Evolutionary conservation across 2,329 filamentous ascomycete genomes (phyloP), one percentile per base, ranked within the genome.

Genomic region (Ceratocystis diversiconidia): DNA sequence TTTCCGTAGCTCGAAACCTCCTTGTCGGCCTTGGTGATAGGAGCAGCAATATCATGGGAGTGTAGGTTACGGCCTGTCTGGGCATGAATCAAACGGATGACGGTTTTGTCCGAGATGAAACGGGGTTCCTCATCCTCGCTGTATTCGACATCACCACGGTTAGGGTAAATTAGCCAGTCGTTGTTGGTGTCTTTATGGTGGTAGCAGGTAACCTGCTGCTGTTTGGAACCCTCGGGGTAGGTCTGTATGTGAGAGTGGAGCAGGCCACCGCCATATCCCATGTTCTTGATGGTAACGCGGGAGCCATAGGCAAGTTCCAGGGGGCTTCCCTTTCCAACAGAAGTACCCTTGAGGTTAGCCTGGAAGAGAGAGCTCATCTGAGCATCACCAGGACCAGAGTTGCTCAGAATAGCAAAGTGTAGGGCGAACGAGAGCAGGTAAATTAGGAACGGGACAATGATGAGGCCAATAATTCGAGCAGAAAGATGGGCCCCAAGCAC

Each of bases 281-380:
- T 99, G 75, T 99, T 99, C 82, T 99, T 99, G 70, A 99, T 79
- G 0, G 94, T 99, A 7, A 88, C 89, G 67, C 88, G 85, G 44
- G 94, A 99, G 30, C 95, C 94, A 69, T 88, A 80, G 4, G 91
- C 92, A 69, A 99, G 81, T 73, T 99, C 94, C 17, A 99, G 82
- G 25, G 95, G 94, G 73, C 92, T 96, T 75, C 96, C 88, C 75
- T 90, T 91, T 73, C 92, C 92, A 68, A 99, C 92, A 69, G 95
- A 89, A 10, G 92, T 97, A 30, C 94, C 94, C 71, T 85, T 87
- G 46, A 99, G 82, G 73, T 99, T 99, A 61, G 95, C 94, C 75
- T 99, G 94, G 83, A 99, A 99, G 62, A 99, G 84, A 30, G 94
- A 99, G 78, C 92, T 96, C 94, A 99, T 99, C 77, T 99, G 94